Percentiles rank a stretch among this genome's conserved stretches.
These are phyloP conservation scores for Nakazawaea wickerhamii DNA, from an alignment of 805 yeast genomes.

Conservation along the genomic window DNA sequence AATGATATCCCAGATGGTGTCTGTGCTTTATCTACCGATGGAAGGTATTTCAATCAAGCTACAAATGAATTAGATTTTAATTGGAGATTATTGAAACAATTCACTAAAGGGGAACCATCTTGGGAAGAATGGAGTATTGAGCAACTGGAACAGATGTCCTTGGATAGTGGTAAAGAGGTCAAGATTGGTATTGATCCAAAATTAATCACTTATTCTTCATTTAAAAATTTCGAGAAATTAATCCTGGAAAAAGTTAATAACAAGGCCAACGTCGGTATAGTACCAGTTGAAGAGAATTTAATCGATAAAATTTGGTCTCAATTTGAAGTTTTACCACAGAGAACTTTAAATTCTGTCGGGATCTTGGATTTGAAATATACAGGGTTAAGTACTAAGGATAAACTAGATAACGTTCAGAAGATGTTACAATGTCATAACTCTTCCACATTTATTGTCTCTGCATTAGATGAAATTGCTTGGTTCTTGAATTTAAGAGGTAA, in stretches of 20 bases:
- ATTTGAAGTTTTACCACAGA: slow-evolving; percentile 57
- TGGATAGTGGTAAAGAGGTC: slow-evolving; percentile 35
- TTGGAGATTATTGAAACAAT: slow-evolving; percentile 52
- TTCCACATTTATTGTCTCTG: slow-evolving; percentile 32
- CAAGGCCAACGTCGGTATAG: slow-evolving; percentile 31
- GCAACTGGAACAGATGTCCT: slow-evolving; percentile 43
- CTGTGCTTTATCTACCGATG: slow-evolving; percentile 55
- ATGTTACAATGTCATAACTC: slow-evolving; percentile 27
- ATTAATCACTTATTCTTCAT: slow-evolving; percentile 34
- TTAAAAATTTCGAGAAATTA: slow-evolving; percentile 26
- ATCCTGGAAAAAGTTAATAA: slow-evolving; percentile 25
- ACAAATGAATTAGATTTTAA: slow-evolving; percentile 52
- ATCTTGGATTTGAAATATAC: slow-evolving; percentile 47
- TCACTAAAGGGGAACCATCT: slow-evolving; percentile 40
- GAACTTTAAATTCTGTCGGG: slow-evolving; percentile 46
- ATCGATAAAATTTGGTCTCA: slow-evolving; percentile 43
- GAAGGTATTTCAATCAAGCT: slow-evolving; percentile 57
- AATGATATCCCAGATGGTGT: slow-evolving; percentile 48
- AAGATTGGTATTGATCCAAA: slow-evolving; percentile 44
- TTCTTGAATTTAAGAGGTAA: slow-evolving; percentile 66
- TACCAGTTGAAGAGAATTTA: slow-evolving; percentile 42
- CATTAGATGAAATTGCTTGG: slow-evolving; percentile 90
- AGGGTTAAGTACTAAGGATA: slow-evolving; percentile 60
- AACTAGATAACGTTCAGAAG: slow-evolving; percentile 43
- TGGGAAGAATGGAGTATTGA: slow-evolving; percentile 57